Conservation (phyloP, 2,329 filamentous ascomycete species). For the Paracorniculantispora psalliotae region DNA sequence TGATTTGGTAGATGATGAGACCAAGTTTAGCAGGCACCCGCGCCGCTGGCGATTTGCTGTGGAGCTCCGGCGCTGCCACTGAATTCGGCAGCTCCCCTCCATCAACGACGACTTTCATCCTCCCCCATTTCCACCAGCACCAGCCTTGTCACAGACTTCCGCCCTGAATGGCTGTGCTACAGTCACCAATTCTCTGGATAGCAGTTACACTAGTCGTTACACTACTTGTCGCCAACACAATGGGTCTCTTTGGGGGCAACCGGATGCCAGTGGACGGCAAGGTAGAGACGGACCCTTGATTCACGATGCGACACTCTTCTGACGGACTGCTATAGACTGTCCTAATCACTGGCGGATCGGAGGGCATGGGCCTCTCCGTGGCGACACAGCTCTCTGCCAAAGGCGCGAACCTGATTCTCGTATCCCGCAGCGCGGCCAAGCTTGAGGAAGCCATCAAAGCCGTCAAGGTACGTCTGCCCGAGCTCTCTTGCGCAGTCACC, state of each 20-base stretch:
- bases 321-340: conserved; percentile 57
- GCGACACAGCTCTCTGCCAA: conserved; percentile 71
- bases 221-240: conserved; percentile 37
- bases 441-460: conserved; percentile 65
- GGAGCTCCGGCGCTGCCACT: not conserved
- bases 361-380: conserved; percentile 80
- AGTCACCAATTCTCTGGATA: conserved; percentile 19
- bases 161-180: conserved; percentile 2
- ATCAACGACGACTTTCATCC: not conserved
- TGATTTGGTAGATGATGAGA: not conserved
- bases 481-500: conserved; percentile 1
- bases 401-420: conserved; percentile 81
- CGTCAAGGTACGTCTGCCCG: conserved; percentile 49
- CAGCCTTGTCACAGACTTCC: not conserved
- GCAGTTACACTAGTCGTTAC: conserved; percentile 27
- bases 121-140: not conserved
- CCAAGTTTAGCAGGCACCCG: not conserved
- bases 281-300: conserved; percentile 44
- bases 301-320: not conserved
- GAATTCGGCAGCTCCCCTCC: not conserved
- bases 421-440: conserved; percentile 71
- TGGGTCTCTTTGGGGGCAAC: conserved; percentile 67
- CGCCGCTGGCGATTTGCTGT: not conserved
- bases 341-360: conserved; percentile 84
- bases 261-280: conserved; percentile 81